phyloP scores from a whole-genome alignment of 805 yeast species.

The Lipomyces spencermartinsiae region DNA sequence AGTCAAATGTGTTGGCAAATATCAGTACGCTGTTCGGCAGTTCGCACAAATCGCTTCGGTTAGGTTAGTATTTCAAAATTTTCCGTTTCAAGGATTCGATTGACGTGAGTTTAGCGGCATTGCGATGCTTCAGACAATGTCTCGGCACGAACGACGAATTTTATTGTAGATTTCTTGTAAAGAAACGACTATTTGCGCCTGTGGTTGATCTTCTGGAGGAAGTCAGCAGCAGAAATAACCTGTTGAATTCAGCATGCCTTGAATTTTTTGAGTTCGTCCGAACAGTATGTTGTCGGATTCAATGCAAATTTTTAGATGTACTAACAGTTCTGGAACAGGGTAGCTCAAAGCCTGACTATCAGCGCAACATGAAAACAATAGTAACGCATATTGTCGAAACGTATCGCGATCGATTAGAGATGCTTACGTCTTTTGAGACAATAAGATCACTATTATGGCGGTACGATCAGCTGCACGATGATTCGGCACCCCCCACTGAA shows the following conservation, averaged over 20 bases:
- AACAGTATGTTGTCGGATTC: constrained; percentile 30
- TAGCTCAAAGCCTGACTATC: constrained; percentile 28
- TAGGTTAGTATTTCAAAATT: constrained; percentile 14
- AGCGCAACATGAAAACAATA: constrained; percentile 43
- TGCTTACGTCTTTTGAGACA: constrained; percentile 45
- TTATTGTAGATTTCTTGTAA: constrained; percentile 63
- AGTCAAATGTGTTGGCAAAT: constrained; percentile 63
- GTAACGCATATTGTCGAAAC: constrained; percentile 45
- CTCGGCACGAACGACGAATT: constrained; percentile 66
- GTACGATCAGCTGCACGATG: constrained; percentile 19
- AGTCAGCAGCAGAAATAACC: constrained; percentile 59
- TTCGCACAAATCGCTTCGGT: constrained; percentile 47
- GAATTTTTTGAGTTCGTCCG: constrained; percentile 63
- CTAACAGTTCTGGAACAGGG: constrained; percentile 7
- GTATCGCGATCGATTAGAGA: constrained; percentile 44
- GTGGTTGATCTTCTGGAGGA: constrained; percentile 58
- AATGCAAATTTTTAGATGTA: constrained; percentile 1
- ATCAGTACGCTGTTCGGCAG: constrained; percentile 57
- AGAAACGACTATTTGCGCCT: constrained; percentile 57
- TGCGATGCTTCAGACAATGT: constrained; percentile 71
- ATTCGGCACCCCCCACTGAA: constrained; percentile 13
- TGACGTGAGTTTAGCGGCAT: constrained; percentile 67
- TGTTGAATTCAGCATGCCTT: constrained; percentile 76
- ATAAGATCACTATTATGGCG: constrained; percentile 26
- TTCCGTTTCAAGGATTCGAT: too few relatives aligned